Conservation (phyloP, 2,329 filamentous ascomycete genomes). For the Xylaria sp. region DNA sequence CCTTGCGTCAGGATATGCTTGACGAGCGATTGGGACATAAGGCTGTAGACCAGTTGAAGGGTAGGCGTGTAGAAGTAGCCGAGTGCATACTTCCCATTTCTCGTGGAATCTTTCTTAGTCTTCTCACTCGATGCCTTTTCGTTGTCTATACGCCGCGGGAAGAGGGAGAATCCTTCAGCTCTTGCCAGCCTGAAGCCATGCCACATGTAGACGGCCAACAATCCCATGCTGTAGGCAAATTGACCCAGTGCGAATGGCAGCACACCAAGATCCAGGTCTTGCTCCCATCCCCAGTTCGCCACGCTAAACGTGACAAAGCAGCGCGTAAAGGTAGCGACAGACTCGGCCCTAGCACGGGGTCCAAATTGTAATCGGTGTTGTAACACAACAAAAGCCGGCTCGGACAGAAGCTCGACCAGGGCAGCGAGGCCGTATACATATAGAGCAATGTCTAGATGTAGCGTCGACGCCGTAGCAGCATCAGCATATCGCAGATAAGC, state of each 20-base stretch:
- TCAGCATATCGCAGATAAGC: conserved; percentile 70
- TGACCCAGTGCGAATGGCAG: conserved; percentile 92
- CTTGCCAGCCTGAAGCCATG: conserved; percentile 67
- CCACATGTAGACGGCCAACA: conserved; percentile 76
- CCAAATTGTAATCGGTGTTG: conserved; percentile 84
- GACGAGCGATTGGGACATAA: conserved; percentile 87
- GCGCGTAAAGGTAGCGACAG: conserved; percentile 79
- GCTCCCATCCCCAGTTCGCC: conserved; percentile 70
- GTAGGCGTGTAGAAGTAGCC: conserved; percentile 76
- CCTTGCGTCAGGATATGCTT: conserved; percentile 96
- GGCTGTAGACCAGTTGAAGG: conserved; percentile 77
- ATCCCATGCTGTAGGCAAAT: conserved; percentile 74
- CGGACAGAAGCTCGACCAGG: conserved; percentile 80
- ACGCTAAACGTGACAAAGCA: conserved; percentile 78
- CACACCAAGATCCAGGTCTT: conserved; percentile 71
- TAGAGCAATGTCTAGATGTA: conserved; percentile 68
- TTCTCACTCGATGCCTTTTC: conserved; percentile 32
- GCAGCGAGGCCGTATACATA: conserved; percentile 67
- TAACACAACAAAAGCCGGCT: conserved; percentile 89
- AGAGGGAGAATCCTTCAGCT: conserved; percentile 73
- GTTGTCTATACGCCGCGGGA: conserved; percentile 57
- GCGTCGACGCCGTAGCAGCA: conserved; percentile 63
- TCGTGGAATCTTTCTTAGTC: not conserved
- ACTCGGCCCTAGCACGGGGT: conserved; percentile 83
- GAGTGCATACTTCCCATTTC: conserved; percentile 57